Evolutionary conservation across 192 early-diverging fungal genomes (phyloP).

Genomic region (Coemansia sp.): DNA sequence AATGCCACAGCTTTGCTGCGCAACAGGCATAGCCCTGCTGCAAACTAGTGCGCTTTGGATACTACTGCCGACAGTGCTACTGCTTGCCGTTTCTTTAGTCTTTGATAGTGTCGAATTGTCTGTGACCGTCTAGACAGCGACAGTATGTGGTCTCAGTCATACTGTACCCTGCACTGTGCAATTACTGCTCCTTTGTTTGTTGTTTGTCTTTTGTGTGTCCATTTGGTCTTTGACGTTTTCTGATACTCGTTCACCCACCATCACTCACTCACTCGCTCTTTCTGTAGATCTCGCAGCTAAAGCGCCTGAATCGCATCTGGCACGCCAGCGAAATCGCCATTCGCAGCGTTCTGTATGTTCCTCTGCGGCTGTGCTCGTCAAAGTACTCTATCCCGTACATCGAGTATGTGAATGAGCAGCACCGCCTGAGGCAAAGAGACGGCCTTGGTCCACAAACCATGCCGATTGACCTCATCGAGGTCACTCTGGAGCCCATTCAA

Average conservation of each 20-base stretch:
- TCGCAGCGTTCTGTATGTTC: slow-evolving; percentile 37
- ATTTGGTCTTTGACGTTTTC: neutral
- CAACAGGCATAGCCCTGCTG: too few relatives aligned
- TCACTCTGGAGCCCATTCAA: slow-evolving; percentile 12
- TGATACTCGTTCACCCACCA: neutral
- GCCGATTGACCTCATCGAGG: slow-evolving; percentile 34
- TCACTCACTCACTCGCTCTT: neutral
- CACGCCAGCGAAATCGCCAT: slow-evolving; percentile 33
- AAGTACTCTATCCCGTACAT: slow-evolving; percentile 24
- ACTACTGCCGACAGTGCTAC: too few relatives aligned
- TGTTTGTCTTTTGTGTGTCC: neutral
- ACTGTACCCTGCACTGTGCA: neutral
- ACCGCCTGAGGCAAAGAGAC: slow-evolving; percentile 2
- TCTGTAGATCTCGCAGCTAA: slow-evolving; percentile 34
- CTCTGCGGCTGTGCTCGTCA: slow-evolving; percentile 37
- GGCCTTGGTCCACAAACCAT: neutral
- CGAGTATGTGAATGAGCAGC: slow-evolving; percentile 12
- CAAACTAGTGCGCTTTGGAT: too few relatives aligned
- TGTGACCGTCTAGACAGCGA: too few relatives aligned
- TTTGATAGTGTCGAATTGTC: too few relatives aligned
- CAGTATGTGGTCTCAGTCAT: too few relatives aligned
- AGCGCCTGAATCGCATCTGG: slow-evolving; percentile 48
- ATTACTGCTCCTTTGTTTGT: neutral
- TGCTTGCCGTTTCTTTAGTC: too few relatives aligned
- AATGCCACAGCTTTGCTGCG: too few relatives aligned